phyloP scores from a whole-genome alignment of 345 rosid species.

The Eucalyptus lansdowneana region DNA sequence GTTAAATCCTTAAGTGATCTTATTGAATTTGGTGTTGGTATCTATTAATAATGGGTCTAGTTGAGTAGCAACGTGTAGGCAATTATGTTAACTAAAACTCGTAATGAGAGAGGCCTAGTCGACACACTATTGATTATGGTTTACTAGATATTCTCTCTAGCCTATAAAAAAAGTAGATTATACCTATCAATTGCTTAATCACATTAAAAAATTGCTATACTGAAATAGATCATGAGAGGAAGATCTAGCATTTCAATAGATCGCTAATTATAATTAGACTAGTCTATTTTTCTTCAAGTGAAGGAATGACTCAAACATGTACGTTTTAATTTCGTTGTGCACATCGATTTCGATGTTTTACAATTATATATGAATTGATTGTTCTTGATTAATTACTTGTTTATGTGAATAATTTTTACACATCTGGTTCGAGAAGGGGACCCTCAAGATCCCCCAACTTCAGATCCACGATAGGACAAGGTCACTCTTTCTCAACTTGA shows the following conservation, averaged over 20 bases:
- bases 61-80: too few relatives aligned
- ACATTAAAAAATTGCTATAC: accelerated
- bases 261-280: too few relatives aligned
- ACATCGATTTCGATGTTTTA: too few relatives aligned
- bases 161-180: accelerated
- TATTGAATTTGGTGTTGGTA: too few relatives aligned
- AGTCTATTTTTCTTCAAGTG: accelerated
- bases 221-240: accelerated
- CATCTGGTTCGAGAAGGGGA: conserved; percentile 54
- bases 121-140: too few relatives aligned
- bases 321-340: too few relatives aligned
- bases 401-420: background rate
- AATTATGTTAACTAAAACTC: too few relatives aligned
- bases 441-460: conserved; percentile 48
- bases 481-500: conserved; percentile 73
- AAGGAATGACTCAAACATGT: accelerated
- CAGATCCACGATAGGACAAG: conserved; percentile 74
- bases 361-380: too few relatives aligned
- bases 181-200: accelerated
- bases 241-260: accelerated
- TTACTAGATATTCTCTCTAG: accelerated
- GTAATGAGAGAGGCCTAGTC: accelerated
- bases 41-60: too few relatives aligned
- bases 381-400: too few relatives aligned
- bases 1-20: too few relatives aligned